phyloP scores from a whole-genome alignment of 495 filamentous ascomycete species.

The Tetracladium marchalianum region DNA sequence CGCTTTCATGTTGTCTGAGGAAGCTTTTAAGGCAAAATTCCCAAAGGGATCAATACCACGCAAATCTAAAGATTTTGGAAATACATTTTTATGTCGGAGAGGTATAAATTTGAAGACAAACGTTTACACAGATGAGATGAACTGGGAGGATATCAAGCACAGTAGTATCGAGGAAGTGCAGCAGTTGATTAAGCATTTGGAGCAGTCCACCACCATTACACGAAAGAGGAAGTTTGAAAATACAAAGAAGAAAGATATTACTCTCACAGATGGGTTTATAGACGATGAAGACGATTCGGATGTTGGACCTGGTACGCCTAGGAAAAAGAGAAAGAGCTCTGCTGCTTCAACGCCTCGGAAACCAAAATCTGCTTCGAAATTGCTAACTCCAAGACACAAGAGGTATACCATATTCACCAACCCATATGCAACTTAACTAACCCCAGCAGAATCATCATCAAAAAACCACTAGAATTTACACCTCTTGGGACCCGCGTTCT shows the following conservation, averaged over 20 bases:
- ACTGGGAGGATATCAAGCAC: conserved; percentile 77
- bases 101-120: conserved; percentile 81
- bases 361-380: conserved; percentile 42
- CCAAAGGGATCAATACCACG: conserved; percentile 69
- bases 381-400: conserved; percentile 65
- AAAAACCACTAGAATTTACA: conserved; percentile 90
- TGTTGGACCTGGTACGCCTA: conserved; percentile 30
- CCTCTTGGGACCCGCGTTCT: conserved; percentile 82
- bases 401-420: conserved; percentile 28
- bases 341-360: conserved; percentile 50
- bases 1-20: conserved; percentile 65
- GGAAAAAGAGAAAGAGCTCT: conserved; percentile 31
- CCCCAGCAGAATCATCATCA: conserved; percentile 57
- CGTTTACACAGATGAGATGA: conserved; percentile 86
- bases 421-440: conserved; percentile 2
- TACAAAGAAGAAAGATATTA: conserved; percentile 10
- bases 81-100: conserved; percentile 81
- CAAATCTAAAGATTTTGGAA: conserved; percentile 67
- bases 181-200: conserved; percentile 52
- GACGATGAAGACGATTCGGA: conserved; percentile 40
- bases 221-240: conserved; percentile 42
- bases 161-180: conserved; percentile 51
- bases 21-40: conserved; percentile 54
- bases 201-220: conserved; percentile 59
- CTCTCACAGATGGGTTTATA: conserved; percentile 16